These are phyloP conservation scores for Quercus wislizeni DNA, from an alignment of 306 rosid genomes.

Conservation along the genomic window DNA sequence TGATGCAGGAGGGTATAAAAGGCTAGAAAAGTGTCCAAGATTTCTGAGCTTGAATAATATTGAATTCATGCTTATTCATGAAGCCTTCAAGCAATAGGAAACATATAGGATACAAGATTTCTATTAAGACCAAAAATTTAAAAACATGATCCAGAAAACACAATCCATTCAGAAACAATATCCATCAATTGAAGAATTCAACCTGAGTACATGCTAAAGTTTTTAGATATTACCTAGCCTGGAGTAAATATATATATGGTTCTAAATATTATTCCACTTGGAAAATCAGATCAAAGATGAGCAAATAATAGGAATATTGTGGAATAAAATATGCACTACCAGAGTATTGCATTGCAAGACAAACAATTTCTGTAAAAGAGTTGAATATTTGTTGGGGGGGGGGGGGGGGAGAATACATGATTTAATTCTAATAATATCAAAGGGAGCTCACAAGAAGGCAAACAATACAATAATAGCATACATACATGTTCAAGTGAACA, in stretches of 20 bases:
- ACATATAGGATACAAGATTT: not conserved
- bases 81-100: not conserved
- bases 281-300: not conserved
- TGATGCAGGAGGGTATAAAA: constrained; percentile 66
- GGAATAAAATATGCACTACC: not conserved
- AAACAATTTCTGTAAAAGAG: not conserved
- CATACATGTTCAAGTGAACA: constrained; percentile 68
- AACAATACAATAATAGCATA: constrained; percentile 9
- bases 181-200: not conserved
- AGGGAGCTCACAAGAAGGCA: constrained; percentile 10
- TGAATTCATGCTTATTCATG: not conserved
- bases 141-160: not conserved
- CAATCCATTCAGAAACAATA: not conserved
- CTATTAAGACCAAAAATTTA: not conserved
- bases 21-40: constrained; percentile 64
- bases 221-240: not conserved
- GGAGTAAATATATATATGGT: not conserved
- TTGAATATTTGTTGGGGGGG: not conserved
- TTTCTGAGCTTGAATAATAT: not conserved
- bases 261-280: not conserved
- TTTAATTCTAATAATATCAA: not conserved
- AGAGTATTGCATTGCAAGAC: not conserved
- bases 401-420: not conserved
- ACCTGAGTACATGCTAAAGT: not conserved
- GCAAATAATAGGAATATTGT: not conserved